Conservation (phyloP, 1,139 yeast genomes). For the Spencermartinsiella ligniputridi region DNA sequence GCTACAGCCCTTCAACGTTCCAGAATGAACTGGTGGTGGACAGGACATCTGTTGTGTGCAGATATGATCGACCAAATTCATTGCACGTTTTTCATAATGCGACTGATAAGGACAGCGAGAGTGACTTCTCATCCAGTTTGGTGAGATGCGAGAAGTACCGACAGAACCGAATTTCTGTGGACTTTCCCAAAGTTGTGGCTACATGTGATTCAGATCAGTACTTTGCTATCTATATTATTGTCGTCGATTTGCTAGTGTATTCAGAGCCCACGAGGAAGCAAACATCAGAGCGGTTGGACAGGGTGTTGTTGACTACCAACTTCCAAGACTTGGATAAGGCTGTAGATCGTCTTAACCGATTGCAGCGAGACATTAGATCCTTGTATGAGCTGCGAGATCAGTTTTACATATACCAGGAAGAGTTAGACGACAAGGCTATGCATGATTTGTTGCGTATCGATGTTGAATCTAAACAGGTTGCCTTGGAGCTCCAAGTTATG, state of each 20-base stretch:
- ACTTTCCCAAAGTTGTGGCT: conserved; percentile 65
- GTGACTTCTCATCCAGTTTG: conserved; percentile 20
- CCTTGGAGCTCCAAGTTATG: conserved; percentile 57
- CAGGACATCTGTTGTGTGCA: conserved; percentile 56
- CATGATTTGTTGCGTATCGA: conserved; percentile 39
- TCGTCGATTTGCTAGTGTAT: conserved; percentile 61
- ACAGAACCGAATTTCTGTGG: conserved; percentile 48
- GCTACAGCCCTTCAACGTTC: conserved; percentile 61
- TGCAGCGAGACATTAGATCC: conserved; percentile 54
- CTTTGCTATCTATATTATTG: conserved; percentile 57
- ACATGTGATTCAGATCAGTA: conserved; percentile 74
- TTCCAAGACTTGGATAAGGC: conserved; percentile 56
- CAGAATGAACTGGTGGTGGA: conserved; percentile 56
- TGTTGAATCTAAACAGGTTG: conserved; percentile 53
- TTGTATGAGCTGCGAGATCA: conserved; percentile 45
- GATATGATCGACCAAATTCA: conserved; percentile 63
- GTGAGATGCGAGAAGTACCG: conserved; percentile 34
- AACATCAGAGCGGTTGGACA: conserved; percentile 57
- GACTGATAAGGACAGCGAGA: conserved; percentile 8
- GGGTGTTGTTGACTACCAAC: conserved; percentile 65
- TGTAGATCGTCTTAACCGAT: conserved; percentile 45
- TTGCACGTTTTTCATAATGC: conserved; percentile 41
- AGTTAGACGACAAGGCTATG: conserved; percentile 32
- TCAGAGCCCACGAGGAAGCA: conserved; percentile 58
- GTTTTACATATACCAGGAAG: conserved; percentile 32